Evolutionary conservation across 768 basidiomycete species (phyloP).

Genomic region (Clavulina sp.): DNA sequence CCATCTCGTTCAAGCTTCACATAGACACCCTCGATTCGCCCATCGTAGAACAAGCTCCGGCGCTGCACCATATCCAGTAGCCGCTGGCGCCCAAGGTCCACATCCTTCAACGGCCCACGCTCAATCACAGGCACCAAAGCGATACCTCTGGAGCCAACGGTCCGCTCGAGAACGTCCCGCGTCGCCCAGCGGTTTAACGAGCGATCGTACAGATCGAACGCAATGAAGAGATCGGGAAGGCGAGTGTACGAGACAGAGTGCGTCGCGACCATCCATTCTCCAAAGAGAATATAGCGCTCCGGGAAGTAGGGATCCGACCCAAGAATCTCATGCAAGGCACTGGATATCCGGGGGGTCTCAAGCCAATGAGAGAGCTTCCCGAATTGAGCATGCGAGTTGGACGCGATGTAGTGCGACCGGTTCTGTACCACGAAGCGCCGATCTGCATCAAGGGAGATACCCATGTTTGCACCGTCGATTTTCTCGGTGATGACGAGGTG

Average conservation of each 20-base stretch:
- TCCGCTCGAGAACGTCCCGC: constrained; percentile 21
- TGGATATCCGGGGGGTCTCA: constrained; percentile 23
- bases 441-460: constrained; percentile 36
- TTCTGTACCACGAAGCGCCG: constrained; percentile 38
- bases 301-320: constrained; percentile 30
- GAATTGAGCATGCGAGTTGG: constrained; percentile 42
- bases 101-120: too few relatives aligned
- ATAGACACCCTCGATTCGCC: constrained; percentile 38
- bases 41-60: constrained; percentile 29
- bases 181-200: constrained; percentile 25
- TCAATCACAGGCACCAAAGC: constrained; percentile 27
- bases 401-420: constrained; percentile 40
- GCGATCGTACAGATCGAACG: constrained; percentile 44
- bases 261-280: constrained; percentile 46
- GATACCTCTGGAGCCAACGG: constrained; percentile 26
- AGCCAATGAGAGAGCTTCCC: constrained; percentile 38
- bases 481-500: constrained; percentile 42
- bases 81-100: constrained; percentile 21
- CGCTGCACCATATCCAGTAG: constrained; percentile 30
- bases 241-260: constrained; percentile 41
- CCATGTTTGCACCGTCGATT: constrained; percentile 51
- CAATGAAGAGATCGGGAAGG: constrained; percentile 39
- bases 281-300: constrained; percentile 41
- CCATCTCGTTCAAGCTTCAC: constrained; percentile 33
- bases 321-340: constrained; percentile 24